These are phyloP conservation scores for Skeletonema grethae DNA, from an alignment of 108 stramenopile genomes.

Conservation along the genomic window DNA sequence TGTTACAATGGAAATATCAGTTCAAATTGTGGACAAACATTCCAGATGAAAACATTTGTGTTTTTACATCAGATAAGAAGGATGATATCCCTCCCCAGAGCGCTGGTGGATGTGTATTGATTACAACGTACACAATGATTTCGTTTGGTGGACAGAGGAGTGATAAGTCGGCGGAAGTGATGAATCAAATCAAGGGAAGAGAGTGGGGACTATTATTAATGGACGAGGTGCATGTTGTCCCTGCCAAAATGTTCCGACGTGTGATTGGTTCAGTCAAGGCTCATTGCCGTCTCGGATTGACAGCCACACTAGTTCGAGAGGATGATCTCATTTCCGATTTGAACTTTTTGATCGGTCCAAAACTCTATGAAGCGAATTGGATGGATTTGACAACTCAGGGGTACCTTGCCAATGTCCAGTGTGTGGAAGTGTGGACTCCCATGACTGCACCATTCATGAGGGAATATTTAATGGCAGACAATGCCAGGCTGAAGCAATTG, in stretches of 20 bases:
- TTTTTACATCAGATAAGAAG: slow-evolving; percentile 95
- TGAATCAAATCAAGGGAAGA: slow-evolving; percentile 86
- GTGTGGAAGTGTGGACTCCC: slow-evolving; percentile 98
- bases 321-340: slow-evolving; percentile 97
- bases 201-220: slow-evolving; percentile 99
- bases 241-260: slow-evolving; percentile 93
- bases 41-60: slow-evolving; percentile 85
- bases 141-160: slow-evolving; percentile 88
- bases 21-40: slow-evolving; percentile 93
- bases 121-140: slow-evolving; percentile 99
- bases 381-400: slow-evolving; percentile 98
- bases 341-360: slow-evolving; percentile 99
- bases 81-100: slow-evolving; percentile 77
- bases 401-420: slow-evolving; percentile 98
- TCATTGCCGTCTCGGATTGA: slow-evolving; percentile 97
- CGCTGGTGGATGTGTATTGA: slow-evolving; percentile 83
- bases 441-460: slow-evolving; percentile 98
- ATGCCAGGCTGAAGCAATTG: slow-evolving; percentile 84
- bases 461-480: slow-evolving; percentile 88
- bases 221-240: slow-evolving; percentile 98
- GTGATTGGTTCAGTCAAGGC: slow-evolving; percentile 94
- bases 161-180: slow-evolving; percentile 83
- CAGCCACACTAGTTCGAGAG: slow-evolving; percentile 98
- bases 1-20: slow-evolving; percentile 97
- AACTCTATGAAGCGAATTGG: slow-evolving; percentile 99